Evolutionary conservation across 768 basidiomycete species (phyloP).

Genomic region (Serendipita indica): DNA sequence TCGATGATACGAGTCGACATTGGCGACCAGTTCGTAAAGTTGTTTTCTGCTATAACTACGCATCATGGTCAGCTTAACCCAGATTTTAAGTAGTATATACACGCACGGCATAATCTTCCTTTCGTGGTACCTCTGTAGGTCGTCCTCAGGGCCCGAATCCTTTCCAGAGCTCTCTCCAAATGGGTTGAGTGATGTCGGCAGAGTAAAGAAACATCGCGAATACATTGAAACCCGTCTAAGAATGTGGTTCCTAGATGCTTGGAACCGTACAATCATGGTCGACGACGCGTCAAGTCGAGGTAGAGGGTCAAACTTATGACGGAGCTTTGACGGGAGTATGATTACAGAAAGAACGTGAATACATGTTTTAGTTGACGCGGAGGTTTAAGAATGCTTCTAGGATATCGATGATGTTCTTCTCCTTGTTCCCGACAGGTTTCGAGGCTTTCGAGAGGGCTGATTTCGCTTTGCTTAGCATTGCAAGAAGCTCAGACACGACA

Average conservation of each 20-base stretch:
- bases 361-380: no score
- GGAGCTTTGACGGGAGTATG: no score
- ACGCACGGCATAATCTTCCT: constrained; percentile 77
- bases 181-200: constrained; percentile 23
- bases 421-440: background rate
- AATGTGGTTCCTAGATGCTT: background rate
- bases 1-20: constrained; percentile 69
- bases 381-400: background rate
- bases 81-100: background rate
- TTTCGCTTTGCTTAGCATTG: constrained; percentile 9
- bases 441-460: background rate
- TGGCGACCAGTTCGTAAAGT: constrained; percentile 73
- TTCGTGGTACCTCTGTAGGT: constrained; percentile 59
- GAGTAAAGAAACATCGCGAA: constrained; percentile 30
- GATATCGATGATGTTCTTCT: background rate
- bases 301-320: no score
- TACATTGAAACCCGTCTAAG: background rate
- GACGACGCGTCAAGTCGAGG: no score
- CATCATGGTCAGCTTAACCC: constrained; percentile 13
- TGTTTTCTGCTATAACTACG: constrained; percentile 60
- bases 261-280: no score
- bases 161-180: constrained; percentile 27
- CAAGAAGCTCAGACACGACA: background rate
- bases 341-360: no score
- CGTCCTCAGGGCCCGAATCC: constrained; percentile 23